A percentile compares a stretch with the other conserved stretches of the same genome.
phyloP scores from a whole-genome alignment of 2,329 filamentous ascomycete species.

The Arthrinium puccinioides region DNA sequence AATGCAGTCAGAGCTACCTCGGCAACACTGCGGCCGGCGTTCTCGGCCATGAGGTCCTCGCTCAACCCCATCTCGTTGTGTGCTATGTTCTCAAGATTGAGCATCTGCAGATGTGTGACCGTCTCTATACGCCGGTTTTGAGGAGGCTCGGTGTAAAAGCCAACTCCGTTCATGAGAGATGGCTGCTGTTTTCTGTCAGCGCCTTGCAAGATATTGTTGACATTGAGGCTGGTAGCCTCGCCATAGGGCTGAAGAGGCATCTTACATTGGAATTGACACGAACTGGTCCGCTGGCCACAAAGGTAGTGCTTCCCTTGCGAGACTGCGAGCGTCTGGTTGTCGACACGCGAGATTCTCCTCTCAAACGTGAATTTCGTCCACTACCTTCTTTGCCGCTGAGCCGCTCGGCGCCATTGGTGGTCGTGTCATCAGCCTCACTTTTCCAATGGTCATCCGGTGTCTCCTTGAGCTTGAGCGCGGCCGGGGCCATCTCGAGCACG shows the following conservation, averaged over 20 bases:
- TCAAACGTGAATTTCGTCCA: slow-evolving; percentile 41
- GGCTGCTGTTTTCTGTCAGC: slow-evolving; percentile 30
- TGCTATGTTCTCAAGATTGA: slow-evolving; percentile 87
- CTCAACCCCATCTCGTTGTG: slow-evolving; percentile 80
- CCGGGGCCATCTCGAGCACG: slow-evolving; percentile 60
- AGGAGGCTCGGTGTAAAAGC: slow-evolving; percentile 47
- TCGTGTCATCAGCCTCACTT: slow-evolving; percentile 62
- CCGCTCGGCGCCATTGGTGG: slow-evolving; percentile 33
- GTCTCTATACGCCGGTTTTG: slow-evolving; percentile 49
- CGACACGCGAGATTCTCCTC: slow-evolving; percentile 46
- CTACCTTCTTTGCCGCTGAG: slow-evolving; percentile 42
- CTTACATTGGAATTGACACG: slow-evolving; percentile 41
- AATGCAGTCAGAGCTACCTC: slow-evolving; percentile 71
- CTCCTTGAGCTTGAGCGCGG: slow-evolving; percentile 26
- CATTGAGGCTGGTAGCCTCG: no score
- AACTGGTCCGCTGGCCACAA: slow-evolving; percentile 27
- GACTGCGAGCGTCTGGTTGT: slow-evolving; percentile 45
- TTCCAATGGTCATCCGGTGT: slow-evolving; percentile 57
- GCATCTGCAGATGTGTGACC: slow-evolving; percentile 73
- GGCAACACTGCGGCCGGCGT: slow-evolving; percentile 80
- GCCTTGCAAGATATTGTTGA: slow-evolving; percentile 16
- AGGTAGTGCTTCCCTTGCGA: slow-evolving; percentile 44
- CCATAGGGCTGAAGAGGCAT: no score
- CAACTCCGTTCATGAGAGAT: slow-evolving; percentile 19
- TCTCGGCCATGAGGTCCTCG: slow-evolving; percentile 88